Evolutionary conservation across 352 stramenopile genomes (phyloP).

Genomic region (Phytophthora boehmeriae): DNA sequence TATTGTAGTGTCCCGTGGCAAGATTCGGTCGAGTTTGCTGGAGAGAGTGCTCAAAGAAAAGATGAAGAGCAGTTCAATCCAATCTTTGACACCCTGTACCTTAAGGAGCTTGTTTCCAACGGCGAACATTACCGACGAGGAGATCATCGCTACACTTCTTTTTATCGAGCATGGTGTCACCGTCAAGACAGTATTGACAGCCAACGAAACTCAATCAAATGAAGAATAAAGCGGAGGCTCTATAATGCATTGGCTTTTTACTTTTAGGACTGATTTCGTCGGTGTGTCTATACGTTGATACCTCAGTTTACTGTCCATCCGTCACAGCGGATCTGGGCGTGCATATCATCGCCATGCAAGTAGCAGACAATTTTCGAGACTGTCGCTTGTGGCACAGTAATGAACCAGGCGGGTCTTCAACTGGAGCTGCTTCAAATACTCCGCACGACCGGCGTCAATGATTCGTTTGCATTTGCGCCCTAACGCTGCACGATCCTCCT

Average conservation of each 20-base stretch:
- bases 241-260: not conserved
- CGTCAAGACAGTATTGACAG: conserved; percentile 17
- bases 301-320: no score
- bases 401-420: conserved; percentile 76
- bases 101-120: conserved; percentile 27
- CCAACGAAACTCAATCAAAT: not conserved
- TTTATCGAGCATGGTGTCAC: conserved; percentile 20
- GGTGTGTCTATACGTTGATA: not conserved
- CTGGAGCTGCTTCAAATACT: conserved; percentile 52
- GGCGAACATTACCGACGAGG: conserved; percentile 2
- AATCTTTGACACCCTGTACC: conserved; percentile 9
- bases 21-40: conserved; percentile 25
- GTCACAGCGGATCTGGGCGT: not conserved
- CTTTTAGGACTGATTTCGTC: not conserved
- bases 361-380: conserved; percentile 83
- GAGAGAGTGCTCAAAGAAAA: conserved; percentile 11
- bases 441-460: conserved; percentile 69
- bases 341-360: conserved; percentile 57
- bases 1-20: conserved; percentile 15
- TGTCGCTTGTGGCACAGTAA: conserved; percentile 78
- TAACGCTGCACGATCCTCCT: conserved; percentile 62
- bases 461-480: conserved; percentile 82
- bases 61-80: not conserved
- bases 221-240: conserved; percentile 4
- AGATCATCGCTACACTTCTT: conserved; percentile 17